Base-by-base conservation (phyloP, 495 filamentous ascomycete genomes). In the Neurospora intermedia region DNA sequence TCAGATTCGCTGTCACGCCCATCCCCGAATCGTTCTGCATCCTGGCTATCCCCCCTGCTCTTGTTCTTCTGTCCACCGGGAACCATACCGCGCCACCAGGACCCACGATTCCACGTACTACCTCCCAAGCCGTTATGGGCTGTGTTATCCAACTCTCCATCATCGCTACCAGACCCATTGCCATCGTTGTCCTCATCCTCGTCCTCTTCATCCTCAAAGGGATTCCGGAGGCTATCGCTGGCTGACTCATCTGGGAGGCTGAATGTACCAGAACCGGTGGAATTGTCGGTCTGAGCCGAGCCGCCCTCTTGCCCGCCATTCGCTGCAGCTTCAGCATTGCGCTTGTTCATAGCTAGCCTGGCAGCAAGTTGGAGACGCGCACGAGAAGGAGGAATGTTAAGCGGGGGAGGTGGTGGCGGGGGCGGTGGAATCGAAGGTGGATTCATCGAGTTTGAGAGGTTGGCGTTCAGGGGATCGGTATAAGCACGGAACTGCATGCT, bases 281-380 rank as follows among this genome's bases (percentile, higher is more conserved):
- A 75, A 15, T 81, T 76, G n/a, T 79, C 78, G 4, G 76, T 77
- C 10, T 54, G 38, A 1, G 74, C 71, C 0, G 70, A 74, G 40
- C 43, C 71, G 48, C 77, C 82, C 45, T 76, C 76, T 39, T 77
- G 75, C 7, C 74, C 77, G 31, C 80, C 78, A 72, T 81, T 81
- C 3, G 81, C 74, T 0, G 82, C 79, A 8, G 80, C 76, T 13
- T 81, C 79, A 11, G 85, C 85, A 76, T 89, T 90, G 74, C 91
- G 89, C 75, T 91, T 91, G 74, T 94, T 92, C 76, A 91, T 87
- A 16, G 94, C 94, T 2, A 97, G 88, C 27, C 93, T 89, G 40
- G 90, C 91, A 40, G 93, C 93, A 20, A 97, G 86, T 81, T 96
- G 94, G 23, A 93, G 87, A 20, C 94, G 89, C 23, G 94, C 94